These are phyloP conservation scores for Ceratobasidium sp. DNA, from an alignment of 1,284 basidiomycete species.

Conservation along the genomic window DNA sequence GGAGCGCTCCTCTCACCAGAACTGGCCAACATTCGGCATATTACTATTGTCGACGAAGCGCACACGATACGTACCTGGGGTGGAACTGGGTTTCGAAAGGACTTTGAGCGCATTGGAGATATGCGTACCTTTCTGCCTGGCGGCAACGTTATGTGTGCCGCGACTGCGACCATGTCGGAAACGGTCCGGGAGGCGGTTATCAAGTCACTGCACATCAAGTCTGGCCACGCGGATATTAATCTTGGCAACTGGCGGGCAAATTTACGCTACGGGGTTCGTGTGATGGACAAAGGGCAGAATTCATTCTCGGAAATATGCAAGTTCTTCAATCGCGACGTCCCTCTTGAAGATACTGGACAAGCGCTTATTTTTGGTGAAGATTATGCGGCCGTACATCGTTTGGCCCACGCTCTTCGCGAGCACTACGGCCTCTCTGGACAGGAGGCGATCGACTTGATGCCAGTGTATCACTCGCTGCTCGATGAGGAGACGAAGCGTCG, in stretches of 20 bases:
- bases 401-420: neutral
- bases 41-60: neutral
- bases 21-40: neutral
- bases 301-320: neutral
- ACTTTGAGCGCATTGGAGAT: slow-evolving; percentile 8
- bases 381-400: neutral
- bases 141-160: neutral
- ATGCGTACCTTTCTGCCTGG: too few species aligned
- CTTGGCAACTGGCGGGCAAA: neutral
- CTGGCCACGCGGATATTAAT: neutral
- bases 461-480: neutral
- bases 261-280: neutral
- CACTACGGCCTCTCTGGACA: slow-evolving; percentile 4
- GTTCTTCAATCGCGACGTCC: neutral
- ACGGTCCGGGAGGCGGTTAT: neutral
- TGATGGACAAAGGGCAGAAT: neutral
- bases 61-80: neutral
- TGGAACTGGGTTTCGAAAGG: neutral
- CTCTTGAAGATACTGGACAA: neutral
- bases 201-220: neutral
- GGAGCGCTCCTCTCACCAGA: neutral
- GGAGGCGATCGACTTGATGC: neutral
- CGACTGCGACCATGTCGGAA: neutral
- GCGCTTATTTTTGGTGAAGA: slow-evolving; percentile 1
- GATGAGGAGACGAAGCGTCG: neutral